phyloP scores from a whole-genome alignment of 208 protist species.

The Acanthamoeba royreba region DNA sequence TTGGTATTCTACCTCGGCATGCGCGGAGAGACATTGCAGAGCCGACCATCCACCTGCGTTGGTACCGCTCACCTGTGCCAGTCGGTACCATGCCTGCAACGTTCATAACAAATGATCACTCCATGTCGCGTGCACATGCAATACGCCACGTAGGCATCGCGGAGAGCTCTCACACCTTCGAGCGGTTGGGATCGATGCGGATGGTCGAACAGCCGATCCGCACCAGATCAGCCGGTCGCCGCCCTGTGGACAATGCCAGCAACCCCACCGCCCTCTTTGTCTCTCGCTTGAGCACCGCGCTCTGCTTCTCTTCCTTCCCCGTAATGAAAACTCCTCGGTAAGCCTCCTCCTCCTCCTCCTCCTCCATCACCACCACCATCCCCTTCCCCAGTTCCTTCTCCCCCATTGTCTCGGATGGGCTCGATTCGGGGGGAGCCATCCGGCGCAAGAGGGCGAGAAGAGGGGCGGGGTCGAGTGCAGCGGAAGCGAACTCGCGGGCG shows the following conservation, averaged over 20 bases:
- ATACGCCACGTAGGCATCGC: too few relatives aligned
- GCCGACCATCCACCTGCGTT: background rate
- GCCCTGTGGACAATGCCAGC: background rate
- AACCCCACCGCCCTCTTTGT: too few relatives aligned
- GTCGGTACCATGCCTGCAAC: background rate
- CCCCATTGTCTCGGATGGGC: background rate
- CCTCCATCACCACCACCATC: background rate
- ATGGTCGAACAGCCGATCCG: conserved; percentile 3
- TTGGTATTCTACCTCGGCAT: too few relatives aligned
- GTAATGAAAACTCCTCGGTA: too few relatives aligned
- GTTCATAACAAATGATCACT: too few relatives aligned
- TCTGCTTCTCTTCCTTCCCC: too few relatives aligned
- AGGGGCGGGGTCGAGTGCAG: background rate
- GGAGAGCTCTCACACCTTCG: too few relatives aligned
- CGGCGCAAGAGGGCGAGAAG: background rate
- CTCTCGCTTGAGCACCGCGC: too few relatives aligned
- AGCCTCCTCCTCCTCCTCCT: too few relatives aligned
- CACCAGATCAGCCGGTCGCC: background rate
- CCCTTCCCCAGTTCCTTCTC: background rate
- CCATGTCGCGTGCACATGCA: too few relatives aligned
- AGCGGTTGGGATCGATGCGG: background rate
- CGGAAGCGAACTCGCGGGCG: background rate
- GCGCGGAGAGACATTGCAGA: background rate
- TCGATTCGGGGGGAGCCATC: background rate
- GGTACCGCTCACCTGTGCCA: background rate